Evolutionary conservation across 169 alveolate species (phyloP), one percentile per base, ranked within the genome.

Genomic region (Pseudocohnilembus persalinus): DNA sequence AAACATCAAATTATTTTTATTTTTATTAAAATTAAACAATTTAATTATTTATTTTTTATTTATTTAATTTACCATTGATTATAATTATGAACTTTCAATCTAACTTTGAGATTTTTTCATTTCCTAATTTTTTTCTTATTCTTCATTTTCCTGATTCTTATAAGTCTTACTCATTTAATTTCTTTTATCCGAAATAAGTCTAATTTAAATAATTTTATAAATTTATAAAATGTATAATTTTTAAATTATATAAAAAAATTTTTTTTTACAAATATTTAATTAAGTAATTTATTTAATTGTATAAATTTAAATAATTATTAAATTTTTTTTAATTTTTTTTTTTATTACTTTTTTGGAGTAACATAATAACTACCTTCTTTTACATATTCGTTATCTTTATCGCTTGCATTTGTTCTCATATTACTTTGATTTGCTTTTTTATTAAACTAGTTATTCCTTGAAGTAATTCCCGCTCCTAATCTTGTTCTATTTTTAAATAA

Each of bases 331-430:
- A 49, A 49, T 49, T 49, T 20, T 11, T 49, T 20, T 4, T 15
- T 73, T 73, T 73, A 34, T 49, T 79, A 79, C 84, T 33, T 79
- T 79, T 79, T 79, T 26, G 84, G 84, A 29, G 84, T 79, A 35
- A 79, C 84, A 79, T 49, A 35, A 29, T 29, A 31, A 79, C 31
- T 63, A 25, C 84, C 84, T 29, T 79, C 84, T 49, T 35, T 79
- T n/a, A 63, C 84, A 79, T 79, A 79, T 35, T 79, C 84, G 63
- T 79, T 79, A 63, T 79, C 84, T 63, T 73, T 35, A 49, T 79
- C 84, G 0, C 76, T 49, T n/a, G 63, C 30, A 0, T 74, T 79
- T 32, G 84, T 49, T 79, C 49, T 79, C 76, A 79, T 35, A 31
- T 63, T 79, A 64, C 75, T 34, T 29, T 79, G 27, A 16, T 72